Base-by-base conservation (phyloP, 2,329 filamentous ascomycete species). In the Fusarium sp. region DNA sequence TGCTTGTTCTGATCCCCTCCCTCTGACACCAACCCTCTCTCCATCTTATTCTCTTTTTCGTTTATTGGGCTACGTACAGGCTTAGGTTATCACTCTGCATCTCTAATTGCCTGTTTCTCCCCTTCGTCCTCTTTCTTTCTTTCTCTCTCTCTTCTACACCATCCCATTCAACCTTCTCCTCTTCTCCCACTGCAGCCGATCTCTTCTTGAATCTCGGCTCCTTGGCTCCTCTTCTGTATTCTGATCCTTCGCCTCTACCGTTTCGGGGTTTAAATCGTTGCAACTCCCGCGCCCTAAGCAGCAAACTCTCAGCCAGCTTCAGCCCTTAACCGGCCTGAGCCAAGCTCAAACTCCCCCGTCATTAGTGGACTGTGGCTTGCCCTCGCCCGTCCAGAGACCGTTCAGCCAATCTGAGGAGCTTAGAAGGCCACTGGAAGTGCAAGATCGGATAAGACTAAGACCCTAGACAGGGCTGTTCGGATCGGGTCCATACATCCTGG, bases 311-410 rank as follows among this genome's bases (percentile, higher is more conserved):
- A 47, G 70, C 36, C 62, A 57, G 48, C 58, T 60, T 60, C 39
- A 60, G 54, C 36, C 34, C 47, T 67, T 60, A 42, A 28, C 52
- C 62, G 41, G 38, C 51, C 39, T 39, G 48, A 66, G 64, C 62
- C 64, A 67, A 73, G 70, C 54, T 39, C 45, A 51, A 57, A 72
- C 39, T 42, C 39, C 71, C 42, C 51, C 32, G 47, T 68, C 51
- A 41, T 59, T 74, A 72, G 67, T 54, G 54, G 62, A 30, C 52
- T 62, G 71, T 72, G 72, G 72, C 72, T 74, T 72, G 57, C 38
- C 58, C 42, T 70, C 36, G 41, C 44, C 52, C 52, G 38, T 54
- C 42, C 42, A 68, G 62, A 47, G 28, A 28, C 28, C 28, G 18
- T 32, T 30, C 28, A 48, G 24, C 65, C 58, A 59, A 73, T 70